Evolutionary conservation across 495 filamentous ascomycete species (phyloP).

Genomic region (Jackrogersella minutella): DNA sequence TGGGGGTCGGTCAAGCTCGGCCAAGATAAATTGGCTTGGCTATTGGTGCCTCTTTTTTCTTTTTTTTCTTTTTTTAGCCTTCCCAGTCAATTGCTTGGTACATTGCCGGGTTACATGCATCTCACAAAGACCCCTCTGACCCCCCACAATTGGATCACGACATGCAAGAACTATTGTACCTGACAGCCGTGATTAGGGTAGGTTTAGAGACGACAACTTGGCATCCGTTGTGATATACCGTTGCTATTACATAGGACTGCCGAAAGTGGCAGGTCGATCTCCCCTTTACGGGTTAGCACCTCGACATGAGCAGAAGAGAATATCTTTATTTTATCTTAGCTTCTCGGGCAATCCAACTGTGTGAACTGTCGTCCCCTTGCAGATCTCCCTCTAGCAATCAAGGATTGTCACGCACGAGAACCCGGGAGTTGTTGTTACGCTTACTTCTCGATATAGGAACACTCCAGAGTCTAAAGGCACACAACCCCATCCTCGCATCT

Average conservation of each 20-base stretch:
- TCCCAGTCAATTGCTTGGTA: not conserved
- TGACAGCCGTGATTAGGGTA: conserved; percentile 13
- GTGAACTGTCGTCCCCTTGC: not conserved
- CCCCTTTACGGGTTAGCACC: not conserved
- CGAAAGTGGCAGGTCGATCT: conserved; percentile 27
- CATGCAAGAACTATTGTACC: conserved; percentile 28
- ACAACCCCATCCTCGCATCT: conserved; percentile 1
- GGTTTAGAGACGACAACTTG: conserved; percentile 12
- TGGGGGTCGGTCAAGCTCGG: conserved; percentile 23
- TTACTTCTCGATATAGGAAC: not conserved
- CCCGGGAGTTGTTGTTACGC: not conserved
- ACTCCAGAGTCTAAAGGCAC: not conserved
- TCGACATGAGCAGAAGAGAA: not conserved
- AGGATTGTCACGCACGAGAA: conserved; percentile 2
- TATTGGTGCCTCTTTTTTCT: conserved; percentile 13
- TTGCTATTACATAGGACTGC: conserved; percentile 3
- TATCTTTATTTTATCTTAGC: not conserved
- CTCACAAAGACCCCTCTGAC: conserved; percentile 9
- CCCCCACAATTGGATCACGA: conserved; percentile 30
- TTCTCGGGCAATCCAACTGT: not conserved
- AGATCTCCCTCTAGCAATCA: conserved; percentile 22
- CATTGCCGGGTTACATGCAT: conserved; percentile 27
- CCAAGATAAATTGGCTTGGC: conserved; percentile 20
- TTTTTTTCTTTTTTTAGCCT: conserved; percentile 42
- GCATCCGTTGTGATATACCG: conserved; percentile 7